Percentiles rank a stretch among this genome's conserved stretches.
These are phyloP conservation scores for Aspergillus heteromorphus DNA, from an alignment of 495 filamentous ascomycete genomes.

Conservation along the genomic window DNA sequence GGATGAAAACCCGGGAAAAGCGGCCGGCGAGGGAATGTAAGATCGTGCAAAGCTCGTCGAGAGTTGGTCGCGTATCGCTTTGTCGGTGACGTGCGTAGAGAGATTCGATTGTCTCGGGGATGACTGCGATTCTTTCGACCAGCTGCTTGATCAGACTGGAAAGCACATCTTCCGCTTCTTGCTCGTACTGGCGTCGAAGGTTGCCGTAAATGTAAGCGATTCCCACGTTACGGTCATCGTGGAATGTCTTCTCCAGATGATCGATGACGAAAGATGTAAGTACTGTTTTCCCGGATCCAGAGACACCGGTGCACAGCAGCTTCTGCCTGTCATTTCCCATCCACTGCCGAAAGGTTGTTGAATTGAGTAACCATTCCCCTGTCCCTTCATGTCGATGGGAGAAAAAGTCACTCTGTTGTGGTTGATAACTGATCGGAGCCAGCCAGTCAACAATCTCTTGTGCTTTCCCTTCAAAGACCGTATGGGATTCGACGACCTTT, in stretches of 20 bases:
- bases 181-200: constrained; percentile 13
- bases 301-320: constrained; percentile 42
- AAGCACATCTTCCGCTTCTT: constrained; percentile 11
- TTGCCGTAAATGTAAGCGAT: constrained; percentile 38
- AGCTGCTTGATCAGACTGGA: constrained; percentile 23
- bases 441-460: constrained; percentile 15
- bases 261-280: constrained; percentile 31
- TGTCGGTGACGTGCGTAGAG: constrained; percentile 19
- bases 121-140: neutral
- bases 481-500: neutral
- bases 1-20: constrained; percentile 26
- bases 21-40: constrained; percentile 18
- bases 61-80: constrained; percentile 19
- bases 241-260: constrained; percentile 15
- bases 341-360: constrained; percentile 31
- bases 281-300: constrained; percentile 38
- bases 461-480: neutral
- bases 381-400: constrained; percentile 27
- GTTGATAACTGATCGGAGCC: constrained; percentile 10
- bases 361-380: constrained; percentile 40
- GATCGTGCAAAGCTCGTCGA: constrained; percentile 24
- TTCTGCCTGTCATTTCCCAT: constrained; percentile 17
- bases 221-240: constrained; percentile 12
- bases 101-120: constrained; percentile 18
- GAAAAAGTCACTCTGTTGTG: constrained; percentile 15